Evolutionary conservation across 2,329 filamentous ascomycete species (phyloP), one percentile per base, ranked within the genome.

Genomic region (Nemania sp.): DNA sequence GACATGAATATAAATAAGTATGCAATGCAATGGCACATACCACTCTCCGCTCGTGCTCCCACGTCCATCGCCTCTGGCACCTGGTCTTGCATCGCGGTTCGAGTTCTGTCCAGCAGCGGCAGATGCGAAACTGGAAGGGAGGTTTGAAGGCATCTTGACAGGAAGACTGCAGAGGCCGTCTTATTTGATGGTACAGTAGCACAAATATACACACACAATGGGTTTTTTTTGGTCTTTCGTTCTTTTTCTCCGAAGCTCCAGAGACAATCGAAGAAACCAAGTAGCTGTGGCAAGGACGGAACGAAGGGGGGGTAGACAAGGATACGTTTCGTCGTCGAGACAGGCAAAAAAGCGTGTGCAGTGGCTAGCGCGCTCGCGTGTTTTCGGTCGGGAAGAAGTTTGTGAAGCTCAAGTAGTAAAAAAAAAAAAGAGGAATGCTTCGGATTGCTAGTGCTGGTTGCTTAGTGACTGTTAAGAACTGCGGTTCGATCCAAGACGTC

Each of bases 61-160:
- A 72, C 88, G 85, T 69, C 83, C 83, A 74, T 88, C 88, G 76
- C 79, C 84, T 82, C 86, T 88, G 80, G 80, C 82, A 79, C 85
- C 88, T 82, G 81, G 82, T 82, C 85, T 86, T 75, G 83, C 79
- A 80, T 87, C 88, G 79, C 86, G 88, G 82, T 79, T 89, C 79
- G 85, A 83, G 76, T 86, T 90, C 80, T 93, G 91, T 80, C 92
- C 92, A 79, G 92, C 92, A 74, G 92, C 92, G 76, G 92, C 92
- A 78, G 92, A 93, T 79, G 92, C 92, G 83, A 94, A 94, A 86
- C 91, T 94, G 75, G 92, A 93, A 76, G 91, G 90, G 80, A 93
- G 87, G 83, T 92, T 90, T 79, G 90, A 89, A 83, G 91, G 88
- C 91, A 93, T 86, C 68, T 71, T 81, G 67, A 60, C 29, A 58